phyloP scores from a whole-genome alignment of 2,329 filamentous ascomycete species.

The Didymella keratinophila region DNA sequence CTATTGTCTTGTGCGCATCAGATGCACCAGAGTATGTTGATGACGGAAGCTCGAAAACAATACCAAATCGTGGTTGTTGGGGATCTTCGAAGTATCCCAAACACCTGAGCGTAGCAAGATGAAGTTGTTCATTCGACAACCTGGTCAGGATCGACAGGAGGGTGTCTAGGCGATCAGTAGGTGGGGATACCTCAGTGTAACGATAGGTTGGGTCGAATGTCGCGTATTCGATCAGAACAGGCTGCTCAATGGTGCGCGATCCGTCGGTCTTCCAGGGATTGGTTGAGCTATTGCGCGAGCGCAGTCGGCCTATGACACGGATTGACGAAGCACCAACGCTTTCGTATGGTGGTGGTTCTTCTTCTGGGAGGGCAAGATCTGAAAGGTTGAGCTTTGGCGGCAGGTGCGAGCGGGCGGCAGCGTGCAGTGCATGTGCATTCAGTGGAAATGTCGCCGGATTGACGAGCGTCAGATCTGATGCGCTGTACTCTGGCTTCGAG shows the following conservation, averaged over 20 bases:
- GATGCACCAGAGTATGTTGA: constrained; percentile 54
- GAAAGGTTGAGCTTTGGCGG: constrained; percentile 55
- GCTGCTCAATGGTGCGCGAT: constrained; percentile 50
- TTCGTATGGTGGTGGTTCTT: constrained; percentile 60
- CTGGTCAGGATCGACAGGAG: constrained; percentile 47
- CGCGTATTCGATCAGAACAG: constrained; percentile 76
- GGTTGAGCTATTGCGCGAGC: constrained; percentile 44
- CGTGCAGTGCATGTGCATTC: constrained; percentile 26
- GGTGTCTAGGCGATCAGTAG: constrained; percentile 55
- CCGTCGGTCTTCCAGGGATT: constrained; percentile 52
- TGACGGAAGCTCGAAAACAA: constrained; percentile 77
- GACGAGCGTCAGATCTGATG: constrained; percentile 55
- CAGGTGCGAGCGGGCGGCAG: constrained; percentile 37
- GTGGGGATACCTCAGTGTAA: constrained; percentile 56
- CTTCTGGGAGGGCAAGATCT: constrained; percentile 55
- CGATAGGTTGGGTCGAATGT: constrained; percentile 58
- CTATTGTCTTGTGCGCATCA: constrained; percentile 60
- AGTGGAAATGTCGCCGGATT: constrained; percentile 49
- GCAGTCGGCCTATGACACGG: constrained; percentile 56
- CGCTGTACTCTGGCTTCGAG: constrained; percentile 48
- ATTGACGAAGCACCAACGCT: constrained; percentile 56
- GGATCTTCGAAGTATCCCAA: constrained; percentile 78
- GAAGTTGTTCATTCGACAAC: constrained; percentile 44
- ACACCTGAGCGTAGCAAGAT: constrained; percentile 62
- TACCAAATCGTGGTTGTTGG: constrained; percentile 71